Evolutionary conservation across 2,329 filamentous ascomycete species (phyloP).

Genomic region (Trichoderma polysporum): DNA sequence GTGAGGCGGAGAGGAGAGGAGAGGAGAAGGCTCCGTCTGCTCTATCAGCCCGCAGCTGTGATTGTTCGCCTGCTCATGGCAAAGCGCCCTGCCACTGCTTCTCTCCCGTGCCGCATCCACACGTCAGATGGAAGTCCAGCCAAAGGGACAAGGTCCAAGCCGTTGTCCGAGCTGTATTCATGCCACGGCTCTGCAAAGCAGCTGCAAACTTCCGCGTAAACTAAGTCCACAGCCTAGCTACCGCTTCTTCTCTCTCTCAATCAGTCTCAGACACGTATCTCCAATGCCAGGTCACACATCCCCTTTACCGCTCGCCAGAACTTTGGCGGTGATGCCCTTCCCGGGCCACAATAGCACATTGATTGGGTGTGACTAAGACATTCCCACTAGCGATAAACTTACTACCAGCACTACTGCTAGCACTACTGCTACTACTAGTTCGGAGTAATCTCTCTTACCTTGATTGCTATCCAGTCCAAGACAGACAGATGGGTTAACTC

Average conservation of each 20-base stretch:
- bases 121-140: neutral
- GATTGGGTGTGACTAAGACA: neutral
- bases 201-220: neutral
- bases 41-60: neutral
- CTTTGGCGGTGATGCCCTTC: slow-evolving; percentile 6
- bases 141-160: neutral
- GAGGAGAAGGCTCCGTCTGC: neutral
- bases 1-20: slow-evolving; percentile 4
- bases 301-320: neutral
- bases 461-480: neutral
- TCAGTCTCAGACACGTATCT: slow-evolving; percentile 5
- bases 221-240: neutral
- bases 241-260: neutral
- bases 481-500: neutral
- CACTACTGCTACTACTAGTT: neutral
- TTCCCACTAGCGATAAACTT: neutral
- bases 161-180: too few species aligned
- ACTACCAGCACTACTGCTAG: neutral
- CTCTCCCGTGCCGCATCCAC: neutral
- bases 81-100: neutral
- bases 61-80: neutral
- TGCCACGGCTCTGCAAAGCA: neutral
- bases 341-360: neutral
- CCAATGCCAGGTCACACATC: neutral
- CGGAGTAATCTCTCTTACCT: neutral